Evolutionary conservation across 2,329 filamentous ascomycete genomes (phyloP).

Genomic region (Xylariales sp.): DNA sequence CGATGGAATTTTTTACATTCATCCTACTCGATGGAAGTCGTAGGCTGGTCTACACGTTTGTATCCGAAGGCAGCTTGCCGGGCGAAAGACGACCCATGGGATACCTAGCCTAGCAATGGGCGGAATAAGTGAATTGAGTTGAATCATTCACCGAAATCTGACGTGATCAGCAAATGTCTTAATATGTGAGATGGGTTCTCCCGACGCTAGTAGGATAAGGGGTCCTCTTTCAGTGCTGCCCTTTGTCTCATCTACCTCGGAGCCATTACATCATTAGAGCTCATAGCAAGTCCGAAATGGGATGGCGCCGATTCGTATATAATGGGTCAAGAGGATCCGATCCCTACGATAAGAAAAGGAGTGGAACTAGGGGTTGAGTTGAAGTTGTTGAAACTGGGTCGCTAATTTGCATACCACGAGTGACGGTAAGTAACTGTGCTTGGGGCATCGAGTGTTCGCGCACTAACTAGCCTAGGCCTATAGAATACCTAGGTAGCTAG

Average conservation of each 20-base stretch:
- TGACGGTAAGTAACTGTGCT: no score
- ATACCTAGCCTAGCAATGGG: slow-evolving; percentile 16
- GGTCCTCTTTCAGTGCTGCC: no score
- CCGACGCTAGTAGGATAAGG: not conserved
- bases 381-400: not conserved
- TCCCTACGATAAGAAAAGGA: no score
- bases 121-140: slow-evolving; percentile 29
- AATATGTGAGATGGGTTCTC: not conserved
- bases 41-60: slow-evolving; percentile 22
- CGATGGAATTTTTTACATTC: slow-evolving; percentile 24
- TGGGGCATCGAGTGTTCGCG: no score
- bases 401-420: slow-evolving; percentile 8
- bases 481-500: no score
- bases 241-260: not conserved
- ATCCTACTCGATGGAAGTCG: slow-evolving; percentile 24
- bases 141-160: slow-evolving; percentile 8
- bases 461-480: no score
- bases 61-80: slow-evolving; percentile 24
- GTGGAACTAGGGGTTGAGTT: not conserved
- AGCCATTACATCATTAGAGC: slow-evolving; percentile 11
- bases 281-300: not conserved
- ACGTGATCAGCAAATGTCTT: slow-evolving; percentile 9
- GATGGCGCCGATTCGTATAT: not conserved
- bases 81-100: slow-evolving; percentile 12
- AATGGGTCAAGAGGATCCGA: not conserved